Evolutionary conservation across 768 basidiomycete genomes (phyloP).

Genomic region (Pulveroboletus frians): DNA sequence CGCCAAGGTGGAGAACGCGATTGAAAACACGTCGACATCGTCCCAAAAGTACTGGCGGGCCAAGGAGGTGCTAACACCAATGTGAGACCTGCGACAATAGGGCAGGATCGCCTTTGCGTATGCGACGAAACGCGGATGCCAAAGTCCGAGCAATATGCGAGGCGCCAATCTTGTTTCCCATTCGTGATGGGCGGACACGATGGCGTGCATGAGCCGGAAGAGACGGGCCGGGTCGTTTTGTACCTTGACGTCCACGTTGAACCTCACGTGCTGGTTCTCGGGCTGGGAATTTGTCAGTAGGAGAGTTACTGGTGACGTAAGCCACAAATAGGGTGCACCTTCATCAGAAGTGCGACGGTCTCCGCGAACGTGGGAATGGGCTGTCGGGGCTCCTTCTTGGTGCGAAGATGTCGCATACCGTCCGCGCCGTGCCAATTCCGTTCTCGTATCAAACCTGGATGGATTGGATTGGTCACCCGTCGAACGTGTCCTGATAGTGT

Average conservation of each 20-base stretch:
- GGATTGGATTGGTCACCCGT: constrained; percentile 19
- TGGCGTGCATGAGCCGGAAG: constrained; percentile 70
- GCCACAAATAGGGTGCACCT: constrained; percentile 36
- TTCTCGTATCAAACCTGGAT: constrained; percentile 60
- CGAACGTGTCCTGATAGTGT: constrained; percentile 21
- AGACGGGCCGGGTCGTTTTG: constrained; percentile 87
- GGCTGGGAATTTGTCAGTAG: constrained; percentile 38
- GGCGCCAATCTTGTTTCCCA: constrained; percentile 79
- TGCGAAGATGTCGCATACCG: constrained; percentile 77
- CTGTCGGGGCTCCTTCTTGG: constrained; percentile 75
- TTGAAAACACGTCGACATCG: constrained; percentile 80
- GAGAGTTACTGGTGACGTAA: constrained; percentile 9
- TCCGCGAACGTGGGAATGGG: constrained; percentile 87
- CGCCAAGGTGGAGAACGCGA: constrained; percentile 69
- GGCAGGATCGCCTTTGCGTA: constrained; percentile 73
- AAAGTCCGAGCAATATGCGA: constrained; percentile 74
- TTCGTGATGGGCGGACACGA: constrained; percentile 55
- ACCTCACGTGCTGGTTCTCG: constrained; percentile 69
- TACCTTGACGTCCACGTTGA: constrained; percentile 91
- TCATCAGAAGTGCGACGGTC: constrained; percentile 77
- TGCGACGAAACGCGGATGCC: constrained; percentile 87
- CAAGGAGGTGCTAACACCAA: constrained; percentile 65
- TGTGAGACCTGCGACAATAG: constrained; percentile 81
- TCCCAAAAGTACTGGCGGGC: constrained; percentile 89
- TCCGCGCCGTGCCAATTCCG: constrained; percentile 64